Conservation (phyloP, 148 eudicot genomes). For the Chenopodium album region DNA sequence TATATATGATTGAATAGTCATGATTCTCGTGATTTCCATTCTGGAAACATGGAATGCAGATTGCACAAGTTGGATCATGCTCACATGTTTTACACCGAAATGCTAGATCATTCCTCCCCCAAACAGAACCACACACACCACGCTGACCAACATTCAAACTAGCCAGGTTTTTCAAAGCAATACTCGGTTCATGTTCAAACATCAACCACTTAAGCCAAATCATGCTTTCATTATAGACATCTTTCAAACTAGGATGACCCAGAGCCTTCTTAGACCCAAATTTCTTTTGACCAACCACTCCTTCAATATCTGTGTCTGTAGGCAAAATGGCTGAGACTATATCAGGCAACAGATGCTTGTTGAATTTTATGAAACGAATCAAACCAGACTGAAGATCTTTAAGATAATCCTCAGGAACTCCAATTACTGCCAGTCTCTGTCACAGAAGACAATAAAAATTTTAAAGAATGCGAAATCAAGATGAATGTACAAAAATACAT, state of each 20-base stretch:
- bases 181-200: slow-evolving; percentile 76
- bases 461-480: background rate
- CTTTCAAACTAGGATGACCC: slow-evolving; percentile 33
- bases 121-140: slow-evolving; percentile 95
- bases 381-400: slow-evolving; percentile 61
- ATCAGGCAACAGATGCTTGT: slow-evolving; percentile 37
- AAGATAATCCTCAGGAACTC: slow-evolving; percentile 59
- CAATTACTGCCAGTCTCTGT: slow-evolving; percentile 65
- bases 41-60: slow-evolving; percentile 94
- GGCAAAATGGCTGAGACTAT: slow-evolving; percentile 65
- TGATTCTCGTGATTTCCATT: slow-evolving; percentile 90
- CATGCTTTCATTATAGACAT: slow-evolving; percentile 63
- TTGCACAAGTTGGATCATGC: slow-evolving; percentile 99
- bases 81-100: slow-evolving; percentile 95
- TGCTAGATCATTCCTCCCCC: slow-evolving; percentile 94
- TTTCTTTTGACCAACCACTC: slow-evolving; percentile 30
- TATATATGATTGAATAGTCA: slow-evolving; percentile 88
- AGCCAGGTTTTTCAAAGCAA: slow-evolving; percentile 50
- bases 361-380: slow-evolving; percentile 51
- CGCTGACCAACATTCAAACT: slow-evolving; percentile 59
- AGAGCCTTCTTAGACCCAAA: slow-evolving; percentile 26
- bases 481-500: background rate
- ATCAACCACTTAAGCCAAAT: slow-evolving; percentile 93
- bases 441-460: slow-evolving; percentile 10
- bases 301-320: slow-evolving; percentile 55